These are phyloP conservation scores for Starmerella sp. DNA, from an alignment of 805 yeast genomes.

Conservation along the genomic window DNA sequence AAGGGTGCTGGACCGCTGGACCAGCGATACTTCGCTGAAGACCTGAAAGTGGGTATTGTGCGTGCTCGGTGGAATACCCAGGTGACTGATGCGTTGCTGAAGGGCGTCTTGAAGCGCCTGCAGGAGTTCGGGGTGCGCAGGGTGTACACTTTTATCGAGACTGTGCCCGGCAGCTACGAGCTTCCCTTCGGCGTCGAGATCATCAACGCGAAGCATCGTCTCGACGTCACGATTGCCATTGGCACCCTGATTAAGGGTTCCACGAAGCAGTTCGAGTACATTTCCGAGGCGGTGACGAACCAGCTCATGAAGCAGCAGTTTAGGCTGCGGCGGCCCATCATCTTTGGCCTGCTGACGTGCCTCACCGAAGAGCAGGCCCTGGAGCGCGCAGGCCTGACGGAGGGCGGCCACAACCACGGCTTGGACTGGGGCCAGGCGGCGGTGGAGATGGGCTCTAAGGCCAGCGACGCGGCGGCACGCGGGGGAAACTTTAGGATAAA, in stretches of 20 bases:
- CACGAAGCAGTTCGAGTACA: slow-evolving; percentile 97
- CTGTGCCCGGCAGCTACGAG: slow-evolving; percentile 94
- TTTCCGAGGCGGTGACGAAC: slow-evolving; percentile 78
- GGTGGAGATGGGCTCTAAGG: slow-evolving; percentile 32
- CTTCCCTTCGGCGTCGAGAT: slow-evolving; percentile 68
- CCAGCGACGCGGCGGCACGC: neutral
- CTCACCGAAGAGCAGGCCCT: slow-evolving; percentile 89
- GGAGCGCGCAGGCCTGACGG: slow-evolving; percentile 73
- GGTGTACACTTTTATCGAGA: slow-evolving; percentile 64
- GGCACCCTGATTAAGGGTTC: slow-evolving; percentile 93
- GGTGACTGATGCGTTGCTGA: slow-evolving; percentile 67
- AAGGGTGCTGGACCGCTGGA: slow-evolving; percentile 71
- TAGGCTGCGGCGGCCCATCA: slow-evolving; percentile 60
- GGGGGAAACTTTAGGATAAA: too few relatives aligned
- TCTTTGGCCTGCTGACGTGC: slow-evolving; percentile 89
- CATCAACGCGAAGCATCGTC: slow-evolving; percentile 22
- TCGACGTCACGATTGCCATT: slow-evolving; percentile 85
- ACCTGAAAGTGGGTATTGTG: slow-evolving; percentile 70
- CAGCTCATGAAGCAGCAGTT: slow-evolving; percentile 77
- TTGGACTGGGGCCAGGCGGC: slow-evolving; percentile 99
- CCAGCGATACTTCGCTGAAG: slow-evolving; percentile 50
- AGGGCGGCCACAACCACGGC: slow-evolving; percentile 86
- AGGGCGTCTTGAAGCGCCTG: slow-evolving; percentile 60
- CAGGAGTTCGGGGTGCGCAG: slow-evolving; percentile 56
- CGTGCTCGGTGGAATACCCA: slow-evolving; percentile 92